Conservation (phyloP, 768 basidiomycete species). For the Saitozyma sp. region DNA sequence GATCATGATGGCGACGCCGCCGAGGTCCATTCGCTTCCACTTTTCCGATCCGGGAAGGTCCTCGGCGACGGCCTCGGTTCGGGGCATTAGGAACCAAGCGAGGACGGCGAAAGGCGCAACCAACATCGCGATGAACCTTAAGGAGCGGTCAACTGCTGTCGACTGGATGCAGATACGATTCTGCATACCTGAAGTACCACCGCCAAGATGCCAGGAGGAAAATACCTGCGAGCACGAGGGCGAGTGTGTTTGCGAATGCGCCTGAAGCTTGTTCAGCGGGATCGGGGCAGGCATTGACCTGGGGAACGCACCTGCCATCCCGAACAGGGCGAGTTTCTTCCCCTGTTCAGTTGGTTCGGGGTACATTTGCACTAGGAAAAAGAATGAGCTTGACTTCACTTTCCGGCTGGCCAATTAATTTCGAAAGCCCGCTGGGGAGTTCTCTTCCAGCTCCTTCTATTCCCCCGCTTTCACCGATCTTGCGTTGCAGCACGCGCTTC, state of each 20-base stretch:
- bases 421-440: too few relatives aligned
- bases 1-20: conserved; percentile 39
- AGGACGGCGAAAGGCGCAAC: conserved; percentile 38
- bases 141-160: too few relatives aligned
- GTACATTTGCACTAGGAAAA: conserved; percentile 47
- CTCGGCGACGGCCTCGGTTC: conserved; percentile 40
- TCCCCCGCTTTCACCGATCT: too few relatives aligned
- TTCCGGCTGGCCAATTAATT: too few relatives aligned
- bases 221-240: conserved; percentile 46
- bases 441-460: too few relatives aligned
- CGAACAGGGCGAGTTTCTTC: conserved; percentile 45
- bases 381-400: too few relatives aligned
- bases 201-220: conserved; percentile 45
- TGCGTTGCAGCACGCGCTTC: too few relatives aligned
- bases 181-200: conserved; percentile 51
- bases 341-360: conserved; percentile 42
- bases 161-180: conserved; percentile 30
- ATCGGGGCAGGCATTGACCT: too few relatives aligned
- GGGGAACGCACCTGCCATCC: too few relatives aligned
- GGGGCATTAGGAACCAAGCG: conserved; percentile 46
- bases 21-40: conserved; percentile 46
- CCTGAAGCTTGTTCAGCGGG: too few relatives aligned
- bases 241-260: conserved; percentile 43
- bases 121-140: too few relatives aligned
- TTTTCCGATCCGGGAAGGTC: conserved; percentile 37